Base-by-base conservation (phyloP, 2,329 filamentous ascomycete genomes). In the Graphilbum sp. region DNA sequence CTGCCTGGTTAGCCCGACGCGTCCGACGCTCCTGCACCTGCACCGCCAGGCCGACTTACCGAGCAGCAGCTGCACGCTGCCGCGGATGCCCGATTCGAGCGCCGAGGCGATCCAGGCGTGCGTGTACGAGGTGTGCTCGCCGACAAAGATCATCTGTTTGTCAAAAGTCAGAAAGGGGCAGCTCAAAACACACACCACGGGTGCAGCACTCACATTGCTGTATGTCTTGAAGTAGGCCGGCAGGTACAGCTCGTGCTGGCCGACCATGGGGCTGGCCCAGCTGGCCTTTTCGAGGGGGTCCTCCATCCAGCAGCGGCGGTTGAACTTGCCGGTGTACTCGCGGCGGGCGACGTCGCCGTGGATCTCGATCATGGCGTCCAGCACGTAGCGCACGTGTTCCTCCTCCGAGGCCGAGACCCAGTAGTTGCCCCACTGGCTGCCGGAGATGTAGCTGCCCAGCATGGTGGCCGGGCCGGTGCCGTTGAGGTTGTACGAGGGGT, bases 211-310 rank as follows among this genome's bases (percentile, higher is more conserved):
- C 37, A 64, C 60, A 35, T 75, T 71, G 44, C 66, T 66, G 52
- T 83, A 72, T 0, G 76, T 82, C 50, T 75, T 69, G 49, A 78
- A 81, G 49, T 80, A 84, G n/a, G 77, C 72, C 0, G 79, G 78
- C 9, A 84, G 59, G 46, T 78, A 84, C 19, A 82, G 50, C 46
- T 78, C 66, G 49, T 84, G 77, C 56, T 82, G 75, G 0, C 75
- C 76, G 0, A 73, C 59, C 0, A 61, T 55, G 1, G 78, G 76
- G 5, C 55, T 53, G 1, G 69, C 69, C 77, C 76, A 84, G 7
- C 69, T 67, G 5, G 70, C 76, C 2, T 65, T 66, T 51, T 76
- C 64, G 41, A 71, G 66, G 41, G 70, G 65, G 44, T 82, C 73
- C 8, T 66, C 52, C 37, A 67, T 59, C 78, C 77, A 83, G 59